These are phyloP conservation scores for Psilocybe cubensis DNA, from an alignment of 768 basidiomycete genomes.

Conservation along the genomic window DNA sequence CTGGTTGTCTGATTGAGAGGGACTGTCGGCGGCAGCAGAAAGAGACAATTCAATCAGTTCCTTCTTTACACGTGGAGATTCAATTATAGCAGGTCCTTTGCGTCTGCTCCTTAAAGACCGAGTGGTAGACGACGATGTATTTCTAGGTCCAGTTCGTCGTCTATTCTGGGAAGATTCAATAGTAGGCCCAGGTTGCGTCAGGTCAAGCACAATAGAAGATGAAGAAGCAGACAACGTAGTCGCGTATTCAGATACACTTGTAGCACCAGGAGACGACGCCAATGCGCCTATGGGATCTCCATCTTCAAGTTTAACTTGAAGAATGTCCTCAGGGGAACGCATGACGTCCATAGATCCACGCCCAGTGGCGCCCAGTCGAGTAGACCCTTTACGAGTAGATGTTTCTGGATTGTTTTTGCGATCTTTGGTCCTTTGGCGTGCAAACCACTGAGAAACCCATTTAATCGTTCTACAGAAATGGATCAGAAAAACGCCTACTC, in stretches of 20 bases:
- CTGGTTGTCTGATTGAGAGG: background rate
- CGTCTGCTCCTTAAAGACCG: background rate
- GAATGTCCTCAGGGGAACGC: constrained; percentile 18
- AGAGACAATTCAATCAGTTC: constrained; percentile 8
- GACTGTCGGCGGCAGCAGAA: background rate
- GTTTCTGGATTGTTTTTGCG: constrained; percentile 17
- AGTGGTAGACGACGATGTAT: background rate
- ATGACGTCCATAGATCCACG: constrained; percentile 1
- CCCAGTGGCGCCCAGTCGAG: background rate
- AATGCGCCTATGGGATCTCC: constrained; percentile 4
- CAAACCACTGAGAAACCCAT: constrained; percentile 41
- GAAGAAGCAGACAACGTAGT: constrained; percentile 5
- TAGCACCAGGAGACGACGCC: constrained; percentile 4
- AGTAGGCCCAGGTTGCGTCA: background rate
- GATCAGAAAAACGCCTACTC: background rate
- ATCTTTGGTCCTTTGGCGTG: constrained; percentile 30
- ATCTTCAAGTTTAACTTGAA: constrained; percentile 19
- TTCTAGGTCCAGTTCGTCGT: background rate
- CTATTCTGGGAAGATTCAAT: background rate
- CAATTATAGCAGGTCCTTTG: background rate
- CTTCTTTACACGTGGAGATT: constrained; percentile 5
- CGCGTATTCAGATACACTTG: constrained; percentile 5
- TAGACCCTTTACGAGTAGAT: background rate
- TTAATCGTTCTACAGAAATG: constrained; percentile 27
- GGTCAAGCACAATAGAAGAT: constrained; percentile 3